Evolutionary conservation across 1,139 yeast species (phyloP).

Genomic region (Blastobotrys indianensis): DNA sequence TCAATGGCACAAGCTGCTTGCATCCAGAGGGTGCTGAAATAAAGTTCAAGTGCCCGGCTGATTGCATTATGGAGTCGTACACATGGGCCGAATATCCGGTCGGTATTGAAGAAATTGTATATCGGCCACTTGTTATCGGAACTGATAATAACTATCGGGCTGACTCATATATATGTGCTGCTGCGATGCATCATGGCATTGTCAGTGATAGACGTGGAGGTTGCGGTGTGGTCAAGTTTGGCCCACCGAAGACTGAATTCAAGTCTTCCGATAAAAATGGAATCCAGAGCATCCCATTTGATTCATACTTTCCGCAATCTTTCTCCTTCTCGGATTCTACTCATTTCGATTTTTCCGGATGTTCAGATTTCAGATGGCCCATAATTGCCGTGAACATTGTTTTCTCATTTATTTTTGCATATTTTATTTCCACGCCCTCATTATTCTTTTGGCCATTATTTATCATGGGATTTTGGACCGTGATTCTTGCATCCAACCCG

Average conservation of each 20-base stretch:
- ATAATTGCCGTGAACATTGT: slow-evolving; percentile 54
- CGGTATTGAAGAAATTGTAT: slow-evolving; percentile 62
- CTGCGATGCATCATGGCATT: slow-evolving; percentile 82
- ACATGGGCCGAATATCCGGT: slow-evolving; percentile 73
- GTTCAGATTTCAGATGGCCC: slow-evolving; percentile 60
- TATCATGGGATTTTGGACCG: slow-evolving; percentile 81
- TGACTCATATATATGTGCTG: slow-evolving; percentile 85
- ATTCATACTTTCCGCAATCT: slow-evolving; percentile 70
- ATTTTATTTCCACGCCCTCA: slow-evolving; percentile 48
- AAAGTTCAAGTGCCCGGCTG: slow-evolving; percentile 76
- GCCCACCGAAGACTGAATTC: slow-evolving; percentile 46
- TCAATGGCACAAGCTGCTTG: slow-evolving; percentile 55
- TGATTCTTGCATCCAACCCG: slow-evolving; percentile 76
- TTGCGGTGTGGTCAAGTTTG: slow-evolving; percentile 63
- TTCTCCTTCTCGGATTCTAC: slow-evolving; percentile 46
- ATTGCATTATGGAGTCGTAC: slow-evolving; percentile 75
- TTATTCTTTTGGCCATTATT: slow-evolving; percentile 58
- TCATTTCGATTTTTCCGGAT: slow-evolving; percentile 38
- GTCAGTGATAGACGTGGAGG: slow-evolving; percentile 76
- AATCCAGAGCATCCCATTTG: slow-evolving; percentile 54
- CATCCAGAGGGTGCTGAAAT: slow-evolving; percentile 44
- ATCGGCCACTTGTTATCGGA: slow-evolving; percentile 70
- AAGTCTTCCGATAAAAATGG: slow-evolving; percentile 41
- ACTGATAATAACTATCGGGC: slow-evolving; percentile 70
- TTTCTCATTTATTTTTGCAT: slow-evolving; percentile 50